Evolutionary conservation across 1,284 basidiomycete genomes (phyloP).

Genomic region (Sanghuangporus weigelae): DNA sequence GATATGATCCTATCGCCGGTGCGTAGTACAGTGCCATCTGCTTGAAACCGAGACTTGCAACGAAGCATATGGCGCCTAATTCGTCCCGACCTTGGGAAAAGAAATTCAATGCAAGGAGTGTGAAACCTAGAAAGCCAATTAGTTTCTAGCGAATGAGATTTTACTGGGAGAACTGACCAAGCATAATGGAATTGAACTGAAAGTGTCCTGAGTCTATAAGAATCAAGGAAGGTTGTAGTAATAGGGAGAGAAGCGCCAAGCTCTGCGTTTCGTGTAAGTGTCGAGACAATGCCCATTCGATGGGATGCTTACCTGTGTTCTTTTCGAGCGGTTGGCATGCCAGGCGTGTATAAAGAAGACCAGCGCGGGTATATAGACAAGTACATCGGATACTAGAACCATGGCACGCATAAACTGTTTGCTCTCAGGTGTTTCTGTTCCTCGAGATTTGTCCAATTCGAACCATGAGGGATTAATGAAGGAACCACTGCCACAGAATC

Average conservation of each 20-base stretch:
- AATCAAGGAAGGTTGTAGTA: conserved; percentile 81
- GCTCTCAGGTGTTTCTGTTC: conserved; percentile 62
- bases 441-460: conserved; percentile 69
- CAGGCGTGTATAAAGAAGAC: conserved; percentile 57
- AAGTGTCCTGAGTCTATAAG: conserved; percentile 92
- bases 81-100: conserved; percentile 69
- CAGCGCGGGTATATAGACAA: conserved; percentile 76
- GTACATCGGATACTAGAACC: conserved; percentile 64
- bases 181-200: conserved; percentile 89
- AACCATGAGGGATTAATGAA: conserved; percentile 73
- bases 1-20: conserved; percentile 81
- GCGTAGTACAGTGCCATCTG: conserved; percentile 96
- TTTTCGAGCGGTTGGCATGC: conserved; percentile 59
- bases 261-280: conserved; percentile 40
- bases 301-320: conserved; percentile 55
- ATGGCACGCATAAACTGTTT: conserved; percentile 79
- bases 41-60: conserved; percentile 84
- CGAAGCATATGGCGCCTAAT: conserved; percentile 77
- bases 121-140: conserved; percentile 46
- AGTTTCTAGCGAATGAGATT: neutral
- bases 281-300: conserved; percentile 1
- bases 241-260: conserved; percentile 62
- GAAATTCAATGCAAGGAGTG: conserved; percentile 63
- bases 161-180: conserved; percentile 43
- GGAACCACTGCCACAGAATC: conserved; percentile 44